Evolutionary conservation across 2,329 filamentous ascomycete species (phyloP).

Genomic region (Colletotrichum sojae): DNA sequence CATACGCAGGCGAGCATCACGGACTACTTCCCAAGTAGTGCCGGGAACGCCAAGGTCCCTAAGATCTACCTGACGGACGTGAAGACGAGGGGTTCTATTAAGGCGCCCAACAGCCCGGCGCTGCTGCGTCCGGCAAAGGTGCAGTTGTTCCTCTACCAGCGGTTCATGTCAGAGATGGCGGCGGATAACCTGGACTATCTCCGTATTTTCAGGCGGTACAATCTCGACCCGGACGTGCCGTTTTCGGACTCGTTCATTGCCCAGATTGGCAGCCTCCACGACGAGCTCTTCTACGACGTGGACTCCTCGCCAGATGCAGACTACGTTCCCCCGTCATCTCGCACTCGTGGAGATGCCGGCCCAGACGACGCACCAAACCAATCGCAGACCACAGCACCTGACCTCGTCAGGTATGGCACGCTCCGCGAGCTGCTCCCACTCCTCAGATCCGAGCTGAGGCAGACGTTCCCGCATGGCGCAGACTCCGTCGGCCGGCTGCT

Average conservation of each 20-base stretch:
- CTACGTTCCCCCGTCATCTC: conserved; percentile 40
- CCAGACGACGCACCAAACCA: conserved; percentile 20
- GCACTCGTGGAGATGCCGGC: conserved; percentile 42
- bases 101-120: conserved; percentile 74
- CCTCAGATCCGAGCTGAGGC: conserved; percentile 60
- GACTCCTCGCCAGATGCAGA: not conserved
- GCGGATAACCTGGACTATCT: conserved; percentile 78
- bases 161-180: conserved; percentile 83
- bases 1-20: conserved; percentile 56
- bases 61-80: conserved; percentile 86
- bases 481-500: conserved; percentile 65
- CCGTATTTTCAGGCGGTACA: conserved; percentile 79
- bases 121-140: conserved; percentile 84
- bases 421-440: conserved; percentile 63
- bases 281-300: conserved; percentile 73
- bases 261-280: conserved; percentile 78
- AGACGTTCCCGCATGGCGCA: conserved; percentile 67
- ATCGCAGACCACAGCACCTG: conserved; percentile 43
- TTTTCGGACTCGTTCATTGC: conserved; percentile 88
- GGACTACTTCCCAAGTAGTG: conserved; percentile 55
- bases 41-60: conserved; percentile 41
- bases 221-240: conserved; percentile 71
- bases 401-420: conserved; percentile 62
- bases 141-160: conserved; percentile 92
- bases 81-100: conserved; percentile 82